Percentiles rank a stretch among this genome's conserved stretches.
Evolutionary conservation across 257 asterid genomes (phyloP).

Genomic region (Thymus quinquecostatus): DNA sequence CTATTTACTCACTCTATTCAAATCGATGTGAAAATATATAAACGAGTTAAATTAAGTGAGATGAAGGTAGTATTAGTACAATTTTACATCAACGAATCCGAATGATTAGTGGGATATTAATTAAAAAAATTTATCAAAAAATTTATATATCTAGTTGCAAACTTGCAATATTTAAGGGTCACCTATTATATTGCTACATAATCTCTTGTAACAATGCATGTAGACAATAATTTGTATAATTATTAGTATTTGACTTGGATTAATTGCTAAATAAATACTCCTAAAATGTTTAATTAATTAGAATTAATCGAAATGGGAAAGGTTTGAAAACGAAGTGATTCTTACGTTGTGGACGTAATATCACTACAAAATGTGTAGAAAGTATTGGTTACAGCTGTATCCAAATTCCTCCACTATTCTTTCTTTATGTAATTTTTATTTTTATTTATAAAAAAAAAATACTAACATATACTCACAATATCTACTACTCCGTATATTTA

Average conservation of each 20-base stretch:
- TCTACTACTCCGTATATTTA: no score
- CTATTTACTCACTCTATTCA: no score
- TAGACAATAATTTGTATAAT: no score
- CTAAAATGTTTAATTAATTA: no score
- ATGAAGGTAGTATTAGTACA: no score
- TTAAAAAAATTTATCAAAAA: neutral
- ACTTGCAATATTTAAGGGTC: neutral
- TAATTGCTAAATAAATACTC: neutral
- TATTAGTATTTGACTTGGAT: neutral
- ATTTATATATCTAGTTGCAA: slow-evolving; percentile 4
- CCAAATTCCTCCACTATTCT: slow-evolving; percentile 38
- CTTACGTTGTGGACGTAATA: slow-evolving; percentile 33
- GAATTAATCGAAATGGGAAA: neutral
- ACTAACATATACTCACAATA: slow-evolving; percentile 19
- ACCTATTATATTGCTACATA: neutral
- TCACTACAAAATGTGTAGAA: slow-evolving; percentile 25
- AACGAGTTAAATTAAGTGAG: no score
- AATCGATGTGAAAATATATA: no score
- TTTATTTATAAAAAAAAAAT: neutral
- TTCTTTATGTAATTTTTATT: neutral
- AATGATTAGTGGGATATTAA: neutral
- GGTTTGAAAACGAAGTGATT: slow-evolving; percentile 38
- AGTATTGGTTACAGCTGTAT: slow-evolving; percentile 74
- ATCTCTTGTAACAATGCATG: neutral
- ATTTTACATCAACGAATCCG: no score